A percentile compares a stretch with the other conserved stretches of the same genome.
Evolutionary conservation across 2,329 filamentous ascomycete genomes (phyloP).

Genomic region (Sporothrix pseudoabietina): DNA sequence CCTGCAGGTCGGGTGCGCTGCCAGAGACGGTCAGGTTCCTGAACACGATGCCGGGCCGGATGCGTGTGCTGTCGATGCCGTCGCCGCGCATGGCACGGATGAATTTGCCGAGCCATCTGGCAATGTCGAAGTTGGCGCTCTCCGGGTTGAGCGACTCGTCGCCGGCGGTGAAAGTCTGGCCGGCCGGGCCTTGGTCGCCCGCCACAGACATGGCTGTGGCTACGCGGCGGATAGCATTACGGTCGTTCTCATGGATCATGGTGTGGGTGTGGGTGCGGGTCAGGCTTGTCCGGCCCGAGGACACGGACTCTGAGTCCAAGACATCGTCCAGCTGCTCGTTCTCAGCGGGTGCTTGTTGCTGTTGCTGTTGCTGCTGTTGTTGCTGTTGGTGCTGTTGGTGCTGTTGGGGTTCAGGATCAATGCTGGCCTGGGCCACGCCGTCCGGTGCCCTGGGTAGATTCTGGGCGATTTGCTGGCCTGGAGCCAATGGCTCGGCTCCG

Average conservation of each 20-base stretch:
- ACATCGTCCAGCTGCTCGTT: constrained; percentile 41
- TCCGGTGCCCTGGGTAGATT: neutral
- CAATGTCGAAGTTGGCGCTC: constrained; percentile 51
- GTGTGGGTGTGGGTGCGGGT: constrained; percentile 29
- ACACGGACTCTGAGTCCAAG: constrained; percentile 48
- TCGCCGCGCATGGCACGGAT: constrained; percentile 55
- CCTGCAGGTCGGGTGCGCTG: constrained; percentile 67
- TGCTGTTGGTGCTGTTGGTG: too few species aligned
- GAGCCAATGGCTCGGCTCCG: neutral
- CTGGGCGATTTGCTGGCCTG: neutral
- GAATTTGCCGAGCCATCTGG: constrained; percentile 61
- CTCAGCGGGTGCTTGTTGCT: neutral
- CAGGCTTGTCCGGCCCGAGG: constrained; percentile 50
- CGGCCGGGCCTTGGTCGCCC: constrained; percentile 49
- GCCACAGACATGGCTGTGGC: constrained; percentile 51
- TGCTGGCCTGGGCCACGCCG: neutral
- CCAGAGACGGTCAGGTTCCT: constrained; percentile 68
- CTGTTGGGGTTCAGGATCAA: neutral
- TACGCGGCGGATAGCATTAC: constrained; percentile 29
- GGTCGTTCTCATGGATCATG: constrained; percentile 30
- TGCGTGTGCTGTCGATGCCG: constrained; percentile 55
- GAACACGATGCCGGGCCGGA: constrained; percentile 67
- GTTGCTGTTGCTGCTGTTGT: neutral
- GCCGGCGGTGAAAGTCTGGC: constrained; percentile 44
- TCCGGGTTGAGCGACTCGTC: constrained; percentile 51